These are phyloP conservation scores for Mycosarcoma maydis DNA, from an alignment of 1,284 basidiomycete genomes.

Conservation along the genomic window DNA sequence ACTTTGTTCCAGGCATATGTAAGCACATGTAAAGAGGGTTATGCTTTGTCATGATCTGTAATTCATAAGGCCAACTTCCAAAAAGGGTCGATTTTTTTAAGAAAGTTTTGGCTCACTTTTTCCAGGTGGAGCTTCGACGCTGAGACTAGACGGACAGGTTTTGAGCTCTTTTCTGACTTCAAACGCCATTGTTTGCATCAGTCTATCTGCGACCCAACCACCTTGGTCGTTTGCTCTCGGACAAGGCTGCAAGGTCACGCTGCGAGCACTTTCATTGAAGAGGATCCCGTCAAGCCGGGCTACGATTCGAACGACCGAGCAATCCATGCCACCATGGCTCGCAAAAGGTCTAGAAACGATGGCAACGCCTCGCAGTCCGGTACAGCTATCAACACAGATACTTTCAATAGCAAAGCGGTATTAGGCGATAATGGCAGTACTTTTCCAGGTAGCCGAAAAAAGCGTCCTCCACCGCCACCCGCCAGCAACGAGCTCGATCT, in stretches of 20 bases:
- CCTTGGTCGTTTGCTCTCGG: background rate
- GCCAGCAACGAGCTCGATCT: slow-evolving; percentile 42
- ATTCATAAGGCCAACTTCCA: background rate
- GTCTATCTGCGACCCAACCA: background rate
- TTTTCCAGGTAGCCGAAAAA: slow-evolving; percentile 35
- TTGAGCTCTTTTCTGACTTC: too few species aligned
- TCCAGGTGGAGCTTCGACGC: background rate
- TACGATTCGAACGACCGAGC: too few species aligned
- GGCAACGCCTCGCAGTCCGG: background rate
- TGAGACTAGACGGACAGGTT: too few species aligned
- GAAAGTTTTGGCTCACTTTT: slow-evolving; percentile 21
- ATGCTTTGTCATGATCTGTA: slow-evolving; percentile 13
- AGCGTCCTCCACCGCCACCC: slow-evolving; percentile 37
- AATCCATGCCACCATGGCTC: slow-evolving; percentile 29
- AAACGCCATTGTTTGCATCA: background rate
- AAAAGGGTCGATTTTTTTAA: slow-evolving; percentile 1
- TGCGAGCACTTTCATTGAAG: too few species aligned
- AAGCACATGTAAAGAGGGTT: too few species aligned
- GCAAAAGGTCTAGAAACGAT: slow-evolving; percentile 40
- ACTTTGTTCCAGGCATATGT: too few species aligned
- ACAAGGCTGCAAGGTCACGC: background rate
- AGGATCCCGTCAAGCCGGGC: too few species aligned
- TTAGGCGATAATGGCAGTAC: slow-evolving; percentile 18
- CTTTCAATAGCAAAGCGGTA: slow-evolving; percentile 2
- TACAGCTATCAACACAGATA: background rate